phyloP scores from a whole-genome alignment of 2,329 filamentous ascomycete genomes.

The Tolypocladium inflatum region DNA sequence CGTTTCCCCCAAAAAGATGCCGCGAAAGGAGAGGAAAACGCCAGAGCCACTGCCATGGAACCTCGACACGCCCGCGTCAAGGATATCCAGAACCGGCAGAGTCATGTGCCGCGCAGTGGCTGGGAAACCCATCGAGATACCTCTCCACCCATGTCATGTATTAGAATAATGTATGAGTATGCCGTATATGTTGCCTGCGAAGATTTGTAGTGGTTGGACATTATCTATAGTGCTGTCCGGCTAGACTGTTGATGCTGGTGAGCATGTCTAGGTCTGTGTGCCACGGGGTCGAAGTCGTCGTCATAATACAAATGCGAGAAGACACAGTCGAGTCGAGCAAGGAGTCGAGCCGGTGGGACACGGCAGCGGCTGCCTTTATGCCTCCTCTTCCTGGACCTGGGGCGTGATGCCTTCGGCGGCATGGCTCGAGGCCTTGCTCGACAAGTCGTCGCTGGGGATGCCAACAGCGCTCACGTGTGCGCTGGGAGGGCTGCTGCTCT shows the following conservation, averaged over 20 bases:
- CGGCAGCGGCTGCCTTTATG: slow-evolving; percentile 8
- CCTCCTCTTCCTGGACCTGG: slow-evolving; percentile 20
- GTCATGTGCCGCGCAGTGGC: background rate
- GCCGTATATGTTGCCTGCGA: slow-evolving; percentile 8
- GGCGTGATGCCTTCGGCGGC: slow-evolving; percentile 7
- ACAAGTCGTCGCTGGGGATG: slow-evolving; percentile 19
- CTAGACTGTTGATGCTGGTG: background rate
- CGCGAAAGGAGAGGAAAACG: background rate
- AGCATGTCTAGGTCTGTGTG: background rate
- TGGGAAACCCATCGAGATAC: background rate
- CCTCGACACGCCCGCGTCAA: background rate
- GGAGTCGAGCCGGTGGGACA: too few relatives aligned
- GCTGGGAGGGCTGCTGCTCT: slow-evolving; percentile 56
- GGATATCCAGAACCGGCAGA: background rate
- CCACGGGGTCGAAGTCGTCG: background rate
- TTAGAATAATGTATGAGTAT: slow-evolving; percentile 12
- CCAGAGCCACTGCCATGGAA: background rate
- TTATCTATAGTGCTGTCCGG: slow-evolving; percentile 4
- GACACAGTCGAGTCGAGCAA: background rate
- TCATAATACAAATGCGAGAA: slow-evolving; percentile 2
- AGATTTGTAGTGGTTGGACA: slow-evolving; percentile 3
- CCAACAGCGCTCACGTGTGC: slow-evolving; percentile 47
- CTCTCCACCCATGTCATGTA: slow-evolving; percentile 1
- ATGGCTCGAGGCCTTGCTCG: slow-evolving; percentile 11
- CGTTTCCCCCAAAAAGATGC: background rate